Evolutionary conservation across 2,329 filamentous ascomycete genomes (phyloP), one percentile per base, ranked within the genome.

Genomic region (Diaporthe longicolla): DNA sequence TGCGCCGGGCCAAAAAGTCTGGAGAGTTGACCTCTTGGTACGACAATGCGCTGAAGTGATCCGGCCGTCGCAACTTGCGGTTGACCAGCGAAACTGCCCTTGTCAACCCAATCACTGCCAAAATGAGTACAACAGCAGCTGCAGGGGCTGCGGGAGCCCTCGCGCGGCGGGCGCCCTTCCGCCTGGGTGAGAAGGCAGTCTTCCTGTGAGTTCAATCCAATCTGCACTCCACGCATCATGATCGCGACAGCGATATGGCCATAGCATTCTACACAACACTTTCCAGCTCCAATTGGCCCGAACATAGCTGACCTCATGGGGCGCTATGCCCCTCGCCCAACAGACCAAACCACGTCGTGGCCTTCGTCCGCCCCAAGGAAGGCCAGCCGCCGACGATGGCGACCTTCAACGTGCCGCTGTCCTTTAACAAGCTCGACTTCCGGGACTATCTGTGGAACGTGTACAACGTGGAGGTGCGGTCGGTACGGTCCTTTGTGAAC

Each of bases 341-440:
- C 59, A 98, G 95, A 75, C 96, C 96, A 70, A 91, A 93, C 81
- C 94, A 97, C 85, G 90, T 91, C 77, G 87, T 98, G 80, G 92
- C 93, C 75, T 90, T 98, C 80, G 87, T 97, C 79, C 93, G 92
- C 78, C 84, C 88, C 78, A 93, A 92, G 74, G 90, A 91, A 40
- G 88, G 90, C 78, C 89, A 94, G 71, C 92, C 94, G 10, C 91
- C 95, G 26, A 93, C 92, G 82, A 95, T 94, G 82, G 97, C 96
- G 76, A 93, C 92, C 79, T 99, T 99, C 90, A 89, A 93, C 80
- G 96, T 98, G 43, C 97, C 97, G 15, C 89, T 98, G 79, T 92
- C 90, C 79, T 95, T 98, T 88, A 97, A 95, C 88, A 99, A 99
- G 86, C 93, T 98, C 84, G 97, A 99, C 83, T 86, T 99, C 55